Evolutionary conservation across 805 yeast genomes (phyloP), one percentile per base, ranked within the genome.

Genomic region (Sugiyamaella boreocaroliniensis): DNA sequence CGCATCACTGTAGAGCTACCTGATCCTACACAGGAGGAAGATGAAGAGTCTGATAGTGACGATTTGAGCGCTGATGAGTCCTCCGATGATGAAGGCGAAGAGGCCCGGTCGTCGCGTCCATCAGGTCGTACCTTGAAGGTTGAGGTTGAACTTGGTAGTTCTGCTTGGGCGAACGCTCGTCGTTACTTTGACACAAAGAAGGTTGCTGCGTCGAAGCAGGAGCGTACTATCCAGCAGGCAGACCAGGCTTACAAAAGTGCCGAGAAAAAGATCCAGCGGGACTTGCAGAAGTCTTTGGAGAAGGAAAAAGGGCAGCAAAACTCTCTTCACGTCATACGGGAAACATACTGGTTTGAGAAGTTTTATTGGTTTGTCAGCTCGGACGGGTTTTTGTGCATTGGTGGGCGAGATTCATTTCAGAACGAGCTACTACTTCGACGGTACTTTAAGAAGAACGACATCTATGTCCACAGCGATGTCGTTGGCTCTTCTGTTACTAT

Each of bases 331-430:
- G 81, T 78, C 40, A 71, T 86, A 32, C 77, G 97, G 46, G 74
- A 79, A 4, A 89, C 88, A 46, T 83, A 75, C 64, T 90, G 97
- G 87, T 93, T 93, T 71, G 99, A 93, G 65, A 93, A 92, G 68
- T 92, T 84, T 67, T 81, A 76, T 63, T 93, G 99, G 99, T 93
- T 93, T 64, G 74, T 90, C n/a, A 80, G 97, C 0, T 82, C 84
- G 58, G 98, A 92, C 64, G 90, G 93, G 0, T 89, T 86, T 63
- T 70, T 93, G 48, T 86, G 95, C 54, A 68, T 93, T 51, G 89
- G 90, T 46, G 98, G 97, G 1, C 81, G 89, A 57, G 97, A 93
- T 64, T 78, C 76, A 19, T 66, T 79, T 4, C 98, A 92, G 65
- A 76, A 81, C 4, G 96, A 90, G 61, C 78, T 87, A 71, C 78